Evolutionary conservation across 768 basidiomycete genomes (phyloP).

Genomic region (Gautieria morchelliformis): DNA sequence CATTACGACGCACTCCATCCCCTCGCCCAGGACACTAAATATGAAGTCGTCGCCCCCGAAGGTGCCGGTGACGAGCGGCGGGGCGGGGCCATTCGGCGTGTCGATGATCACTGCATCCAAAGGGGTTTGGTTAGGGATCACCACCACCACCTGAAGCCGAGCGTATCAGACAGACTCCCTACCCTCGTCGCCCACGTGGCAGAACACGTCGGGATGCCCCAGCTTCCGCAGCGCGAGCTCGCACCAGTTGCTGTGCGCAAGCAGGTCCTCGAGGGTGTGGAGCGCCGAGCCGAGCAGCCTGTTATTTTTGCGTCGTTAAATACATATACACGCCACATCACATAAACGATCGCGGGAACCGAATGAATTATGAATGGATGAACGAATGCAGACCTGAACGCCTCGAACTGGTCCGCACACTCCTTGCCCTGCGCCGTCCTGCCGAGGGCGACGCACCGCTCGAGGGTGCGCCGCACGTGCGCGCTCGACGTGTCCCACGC

Average conservation of each 20-base stretch:
- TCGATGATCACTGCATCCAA: slow-evolving; percentile 24
- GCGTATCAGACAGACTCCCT: neutral
- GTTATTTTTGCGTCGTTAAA: no score
- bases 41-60: slow-evolving; percentile 64
- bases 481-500: slow-evolving; percentile 71
- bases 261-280: slow-evolving; percentile 64
- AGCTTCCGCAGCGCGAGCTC: slow-evolving; percentile 63
- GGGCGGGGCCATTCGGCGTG: slow-evolving; percentile 36
- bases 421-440: slow-evolving; percentile 47
- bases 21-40: slow-evolving; percentile 55
- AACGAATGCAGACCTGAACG: slow-evolving; percentile 14
- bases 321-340: no score
- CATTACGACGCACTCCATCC: slow-evolving; percentile 39
- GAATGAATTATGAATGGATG: neutral
- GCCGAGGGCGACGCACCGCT: slow-evolving; percentile 58
- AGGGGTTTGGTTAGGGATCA: slow-evolving; percentile 5
- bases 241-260: slow-evolving; percentile 75
- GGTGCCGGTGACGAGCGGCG: slow-evolving; percentile 59
- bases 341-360: no score
- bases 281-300: slow-evolving; percentile 60
- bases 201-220: slow-evolving; percentile 64
- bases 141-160: neutral
- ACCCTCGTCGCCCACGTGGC: slow-evolving; percentile 66
- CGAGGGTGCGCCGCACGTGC: slow-evolving; percentile 52
- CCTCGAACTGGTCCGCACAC: slow-evolving; percentile 48